phyloP scores from a whole-genome alignment of 176 grass and related monocot species.

The Otatea glauca region DNA sequence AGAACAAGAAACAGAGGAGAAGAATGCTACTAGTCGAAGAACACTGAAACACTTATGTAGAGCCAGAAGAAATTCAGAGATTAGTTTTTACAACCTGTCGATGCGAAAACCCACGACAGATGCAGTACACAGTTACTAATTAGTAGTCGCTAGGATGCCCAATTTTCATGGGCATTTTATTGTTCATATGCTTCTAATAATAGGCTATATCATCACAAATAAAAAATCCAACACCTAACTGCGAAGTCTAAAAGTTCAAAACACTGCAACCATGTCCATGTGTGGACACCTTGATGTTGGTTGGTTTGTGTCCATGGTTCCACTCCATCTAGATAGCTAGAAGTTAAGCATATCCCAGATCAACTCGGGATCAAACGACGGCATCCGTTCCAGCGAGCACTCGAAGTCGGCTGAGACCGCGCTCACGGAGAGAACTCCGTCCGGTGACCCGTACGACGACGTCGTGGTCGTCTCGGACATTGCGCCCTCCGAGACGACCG shows the following conservation, averaged over 20 bases:
- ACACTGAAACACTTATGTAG: neutral
- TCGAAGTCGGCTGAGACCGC: constrained; percentile 42
- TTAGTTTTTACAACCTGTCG: constrained; percentile 34
- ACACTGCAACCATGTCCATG: constrained; percentile 28
- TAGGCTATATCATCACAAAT: constrained; percentile 32
- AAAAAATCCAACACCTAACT: constrained; percentile 36
- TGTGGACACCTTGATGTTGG: constrained; percentile 15
- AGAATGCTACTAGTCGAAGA: neutral
- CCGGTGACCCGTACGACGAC: constrained; percentile 44
- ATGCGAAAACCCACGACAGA: constrained; percentile 41
- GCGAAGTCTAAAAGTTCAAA: constrained; percentile 32
- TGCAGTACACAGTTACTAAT: constrained; percentile 23
- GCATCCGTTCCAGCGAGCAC: constrained; percentile 66
- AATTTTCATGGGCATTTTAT: constrained; percentile 46
- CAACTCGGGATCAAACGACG: constrained; percentile 86
- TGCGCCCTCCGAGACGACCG: constrained; percentile 34
- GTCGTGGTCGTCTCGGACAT: constrained; percentile 27
- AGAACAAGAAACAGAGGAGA: constrained; percentile 11
- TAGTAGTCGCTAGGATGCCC: constrained; percentile 25
- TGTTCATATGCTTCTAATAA: constrained; percentile 31
- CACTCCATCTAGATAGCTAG: constrained; percentile 43
- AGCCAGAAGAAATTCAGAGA: neutral
- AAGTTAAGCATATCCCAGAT: constrained; percentile 83
- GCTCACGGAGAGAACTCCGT: constrained; percentile 34
- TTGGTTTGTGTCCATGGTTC: constrained; percentile 15